These are phyloP conservation scores for Fomitopsis palustris DNA, from an alignment of 1,284 basidiomycete genomes.

Conservation along the genomic window DNA sequence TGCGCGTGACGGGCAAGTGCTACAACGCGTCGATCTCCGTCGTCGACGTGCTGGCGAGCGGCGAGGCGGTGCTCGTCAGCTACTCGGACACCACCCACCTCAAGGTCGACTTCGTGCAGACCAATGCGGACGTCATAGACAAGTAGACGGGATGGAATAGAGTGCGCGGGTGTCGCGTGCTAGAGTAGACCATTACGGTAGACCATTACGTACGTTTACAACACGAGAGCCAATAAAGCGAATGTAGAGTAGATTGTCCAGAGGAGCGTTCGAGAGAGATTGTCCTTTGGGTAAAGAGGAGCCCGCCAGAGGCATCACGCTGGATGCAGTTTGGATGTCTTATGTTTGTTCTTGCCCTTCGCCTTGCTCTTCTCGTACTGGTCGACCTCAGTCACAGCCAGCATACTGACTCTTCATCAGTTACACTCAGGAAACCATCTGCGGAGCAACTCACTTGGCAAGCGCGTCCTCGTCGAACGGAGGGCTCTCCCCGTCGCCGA, in stretches of 20 bases:
- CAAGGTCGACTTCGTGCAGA: constrained; percentile 31
- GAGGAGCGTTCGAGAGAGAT: background rate
- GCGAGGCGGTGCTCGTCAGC: constrained; percentile 42
- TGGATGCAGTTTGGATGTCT: constrained; percentile 10
- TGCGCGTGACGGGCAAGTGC: constrained; percentile 39
- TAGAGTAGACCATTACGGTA: background rate
- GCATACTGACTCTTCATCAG: background rate
- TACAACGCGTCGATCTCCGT: constrained; percentile 60
- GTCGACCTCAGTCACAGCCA: constrained; percentile 38
- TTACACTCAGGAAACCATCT: background rate
- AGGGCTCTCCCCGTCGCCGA: constrained; percentile 64
- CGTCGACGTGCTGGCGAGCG: constrained; percentile 44
- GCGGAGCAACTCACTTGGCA: constrained; percentile 44
- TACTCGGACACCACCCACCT: constrained; percentile 60
- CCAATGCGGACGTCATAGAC: constrained; percentile 45
- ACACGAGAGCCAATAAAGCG: background rate
- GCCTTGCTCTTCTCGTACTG: constrained; percentile 45
- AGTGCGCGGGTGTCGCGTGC: background rate
- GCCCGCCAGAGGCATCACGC: background rate
- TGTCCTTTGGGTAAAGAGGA: background rate
- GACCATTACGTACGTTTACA: too few species aligned
- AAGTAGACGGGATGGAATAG: background rate
- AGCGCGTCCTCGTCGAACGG: constrained; percentile 50
- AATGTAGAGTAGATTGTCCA: background rate
- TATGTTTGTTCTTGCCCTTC: constrained; percentile 28